A percentile compares a stretch with the other conserved stretches of the same genome.
Evolutionary conservation across 2,329 filamentous ascomycete species (phyloP).

Genomic region (Endocalyx cinctus): DNA sequence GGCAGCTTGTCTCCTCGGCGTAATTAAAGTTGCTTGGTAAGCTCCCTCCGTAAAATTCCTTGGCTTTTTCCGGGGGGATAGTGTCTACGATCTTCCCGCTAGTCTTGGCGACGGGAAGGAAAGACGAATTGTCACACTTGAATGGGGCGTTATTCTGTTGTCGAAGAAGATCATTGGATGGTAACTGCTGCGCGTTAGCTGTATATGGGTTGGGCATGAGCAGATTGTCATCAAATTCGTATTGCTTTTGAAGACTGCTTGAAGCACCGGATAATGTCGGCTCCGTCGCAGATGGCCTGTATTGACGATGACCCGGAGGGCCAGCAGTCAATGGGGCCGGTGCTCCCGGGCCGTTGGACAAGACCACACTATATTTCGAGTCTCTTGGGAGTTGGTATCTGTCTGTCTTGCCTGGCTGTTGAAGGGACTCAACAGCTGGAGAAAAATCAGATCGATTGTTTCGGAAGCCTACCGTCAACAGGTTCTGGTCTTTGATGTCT

Average conservation of each 20-base stretch:
- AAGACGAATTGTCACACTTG: constrained; percentile 8
- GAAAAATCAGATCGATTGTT: constrained; percentile 9
- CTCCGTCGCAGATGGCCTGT: constrained; percentile 40
- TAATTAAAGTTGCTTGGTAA: constrained; percentile 27
- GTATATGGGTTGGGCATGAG: constrained; percentile 9
- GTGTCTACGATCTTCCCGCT: constrained; percentile 25
- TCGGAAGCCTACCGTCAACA: not conserved
- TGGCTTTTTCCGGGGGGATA: constrained; percentile 20
- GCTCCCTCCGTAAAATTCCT: constrained; percentile 25
- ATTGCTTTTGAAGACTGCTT: constrained; percentile 21
- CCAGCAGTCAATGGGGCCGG: constrained; percentile 51
- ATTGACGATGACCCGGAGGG: constrained; percentile 49
- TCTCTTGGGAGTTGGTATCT: not conserved
- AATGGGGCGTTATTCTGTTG: constrained; percentile 7
- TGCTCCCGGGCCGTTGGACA: constrained; percentile 33
- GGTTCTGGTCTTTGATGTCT: constrained; percentile 3
- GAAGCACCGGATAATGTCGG: constrained; percentile 29
- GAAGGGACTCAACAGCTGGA: constrained; percentile 5
- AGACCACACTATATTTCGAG: constrained; percentile 15
- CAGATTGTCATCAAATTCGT: constrained; percentile 15
- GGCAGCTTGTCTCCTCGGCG: constrained; percentile 7
- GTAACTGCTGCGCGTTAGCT: constrained; percentile 3
- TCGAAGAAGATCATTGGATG: constrained; percentile 6
- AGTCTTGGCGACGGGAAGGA: constrained; percentile 1
- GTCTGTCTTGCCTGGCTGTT: constrained; percentile 16